phyloP scores from a whole-genome alignment of 805 yeast species.

The Isabelozyma rhagii region DNA sequence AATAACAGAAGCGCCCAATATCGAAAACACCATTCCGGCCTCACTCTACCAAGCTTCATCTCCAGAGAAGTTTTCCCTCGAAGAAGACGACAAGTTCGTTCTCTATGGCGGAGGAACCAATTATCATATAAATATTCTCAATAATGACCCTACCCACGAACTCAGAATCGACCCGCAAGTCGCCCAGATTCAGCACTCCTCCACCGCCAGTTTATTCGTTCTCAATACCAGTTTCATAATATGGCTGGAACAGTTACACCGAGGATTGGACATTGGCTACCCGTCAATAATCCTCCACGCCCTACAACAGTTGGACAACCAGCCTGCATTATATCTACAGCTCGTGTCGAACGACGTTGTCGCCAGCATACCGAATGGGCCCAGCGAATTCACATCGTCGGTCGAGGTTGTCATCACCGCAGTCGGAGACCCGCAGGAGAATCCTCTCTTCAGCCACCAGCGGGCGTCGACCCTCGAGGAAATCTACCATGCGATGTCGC shows the following conservation, averaged over 20 bases:
- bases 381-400: constrained; percentile 12
- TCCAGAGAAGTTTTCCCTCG: constrained; percentile 35
- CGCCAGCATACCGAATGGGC: constrained; percentile 5
- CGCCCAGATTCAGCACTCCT: constrained; percentile 3
- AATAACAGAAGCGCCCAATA: constrained; percentile 27
- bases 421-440: neutral
- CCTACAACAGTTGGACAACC: constrained; percentile 13
- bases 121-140: constrained; percentile 9
- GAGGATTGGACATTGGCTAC: constrained; percentile 35
- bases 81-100: constrained; percentile 37
- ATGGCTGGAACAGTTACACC: constrained; percentile 18
- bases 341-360: constrained; percentile 19
- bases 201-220: constrained; percentile 23
- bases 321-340: constrained; percentile 27
- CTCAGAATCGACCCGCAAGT: constrained; percentile 9
- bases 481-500: constrained; percentile 31
- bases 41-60: constrained; percentile 31
- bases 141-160: constrained; percentile 11
- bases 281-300: constrained; percentile 32
- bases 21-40: constrained; percentile 38
- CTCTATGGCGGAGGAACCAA: constrained; percentile 36
- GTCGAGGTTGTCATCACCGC: constrained; percentile 14
- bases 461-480: constrained; percentile 6
- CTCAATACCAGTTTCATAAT: constrained; percentile 31
- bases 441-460: constrained; percentile 9